Conservation (phyloP, 345 rosid genomes). For the Gossypium thurberi region DNA sequence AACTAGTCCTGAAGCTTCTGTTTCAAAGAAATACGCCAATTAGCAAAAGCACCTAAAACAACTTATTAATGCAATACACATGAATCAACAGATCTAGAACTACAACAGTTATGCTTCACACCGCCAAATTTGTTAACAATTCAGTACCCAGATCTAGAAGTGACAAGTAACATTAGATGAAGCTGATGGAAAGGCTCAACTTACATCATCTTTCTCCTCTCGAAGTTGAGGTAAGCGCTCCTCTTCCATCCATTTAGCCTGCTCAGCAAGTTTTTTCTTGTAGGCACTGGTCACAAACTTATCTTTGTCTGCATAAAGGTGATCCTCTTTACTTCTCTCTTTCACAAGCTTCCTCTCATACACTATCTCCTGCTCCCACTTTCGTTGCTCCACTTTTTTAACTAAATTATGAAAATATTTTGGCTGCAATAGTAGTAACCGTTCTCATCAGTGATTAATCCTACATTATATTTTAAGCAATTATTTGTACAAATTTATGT, state of each 20-base stretch:
- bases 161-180: neutral
- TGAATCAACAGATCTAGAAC: neutral
- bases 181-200: slow-evolving; percentile 16
- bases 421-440: slow-evolving; percentile 40
- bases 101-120: neutral
- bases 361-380: slow-evolving; percentile 65
- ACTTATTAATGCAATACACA: neutral
- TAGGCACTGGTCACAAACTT: slow-evolving; percentile 72
- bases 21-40: neutral
- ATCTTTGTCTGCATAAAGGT: slow-evolving; percentile 78
- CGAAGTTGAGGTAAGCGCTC: slow-evolving; percentile 58
- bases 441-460: slow-evolving; percentile 9
- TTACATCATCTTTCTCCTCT: slow-evolving; percentile 88
- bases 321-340: slow-evolving; percentile 80
- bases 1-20: neutral
- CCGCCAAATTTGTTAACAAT: neutral
- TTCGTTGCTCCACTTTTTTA: slow-evolving; percentile 60
- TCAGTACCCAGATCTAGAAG: too few species aligned
- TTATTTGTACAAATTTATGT: neutral
- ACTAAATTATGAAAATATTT: slow-evolving; percentile 60
- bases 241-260: slow-evolving; percentile 67
- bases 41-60: neutral
- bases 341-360: slow-evolving; percentile 77
- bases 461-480: neutral
- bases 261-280: slow-evolving; percentile 83